Percentiles rank a stretch among this genome's conserved stretches.
Evolutionary conservation across 805 yeast species (phyloP).

Genomic region (Teunomyces funiuensis): DNA sequence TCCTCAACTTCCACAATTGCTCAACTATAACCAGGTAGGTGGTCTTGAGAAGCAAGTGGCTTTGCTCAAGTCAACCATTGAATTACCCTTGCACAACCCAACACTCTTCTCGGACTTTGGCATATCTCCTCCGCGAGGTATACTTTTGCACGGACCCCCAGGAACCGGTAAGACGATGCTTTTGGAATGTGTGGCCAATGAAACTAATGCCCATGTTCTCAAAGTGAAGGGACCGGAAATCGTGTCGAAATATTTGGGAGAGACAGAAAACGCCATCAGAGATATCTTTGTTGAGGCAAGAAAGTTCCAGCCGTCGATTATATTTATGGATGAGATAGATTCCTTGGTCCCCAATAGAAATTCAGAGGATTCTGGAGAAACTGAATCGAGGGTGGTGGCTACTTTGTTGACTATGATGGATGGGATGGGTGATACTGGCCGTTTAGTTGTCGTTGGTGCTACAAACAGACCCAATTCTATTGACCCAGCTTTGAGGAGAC

Average conservation of each 20-base stretch:
- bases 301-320: constrained; percentile 80
- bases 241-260: constrained; percentile 91
- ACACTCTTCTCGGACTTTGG: constrained; percentile 77
- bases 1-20: constrained; percentile 44
- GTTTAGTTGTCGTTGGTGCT: constrained; percentile 71
- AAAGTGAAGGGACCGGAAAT: constrained; percentile 89
- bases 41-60: constrained; percentile 70
- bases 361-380: constrained; percentile 85
- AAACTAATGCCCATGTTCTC: constrained; percentile 77
- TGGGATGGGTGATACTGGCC: constrained; percentile 64
- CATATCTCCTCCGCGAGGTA: constrained; percentile 91
- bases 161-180: constrained; percentile 97
- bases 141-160: constrained; percentile 92
- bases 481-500: constrained; percentile 75
- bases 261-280: constrained; percentile 84
- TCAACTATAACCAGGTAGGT: constrained; percentile 62
- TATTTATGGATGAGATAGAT: constrained; percentile 92
- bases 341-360: constrained; percentile 84
- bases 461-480: constrained; percentile 70
- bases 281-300: constrained; percentile 82
- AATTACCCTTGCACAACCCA: constrained; percentile 79
- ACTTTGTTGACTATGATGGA: constrained; percentile 83
- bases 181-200: constrained; percentile 76
- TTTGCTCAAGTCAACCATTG: constrained; percentile 62
- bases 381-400: constrained; percentile 87